These are phyloP conservation scores for Casuarina cunninghamiana DNA, from an alignment of 306 rosid species.

Conservation along the genomic window DNA sequence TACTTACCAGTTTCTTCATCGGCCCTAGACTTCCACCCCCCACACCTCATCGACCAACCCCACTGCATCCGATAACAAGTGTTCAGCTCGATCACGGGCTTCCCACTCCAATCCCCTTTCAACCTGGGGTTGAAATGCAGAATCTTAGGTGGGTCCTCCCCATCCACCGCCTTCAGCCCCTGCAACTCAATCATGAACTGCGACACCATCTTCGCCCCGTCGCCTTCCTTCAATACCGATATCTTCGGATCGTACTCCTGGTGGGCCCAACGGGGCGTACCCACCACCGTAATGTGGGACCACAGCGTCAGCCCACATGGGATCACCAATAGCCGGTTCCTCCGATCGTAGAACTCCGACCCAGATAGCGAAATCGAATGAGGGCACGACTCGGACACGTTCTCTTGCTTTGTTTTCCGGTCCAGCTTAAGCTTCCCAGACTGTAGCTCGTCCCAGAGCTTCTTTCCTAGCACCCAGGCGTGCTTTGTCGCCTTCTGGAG, in stretches of 20 bases:
- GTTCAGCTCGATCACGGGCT: constrained; percentile 85
- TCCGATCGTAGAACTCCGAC: constrained; percentile 43
- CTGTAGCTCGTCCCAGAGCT: constrained; percentile 69
- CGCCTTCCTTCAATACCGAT: constrained; percentile 65
- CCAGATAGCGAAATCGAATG: constrained; percentile 62
- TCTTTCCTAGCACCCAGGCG: constrained; percentile 72
- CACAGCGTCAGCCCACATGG: constrained; percentile 87
- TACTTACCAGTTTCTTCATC: constrained; percentile 82
- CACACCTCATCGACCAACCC: constrained; percentile 84
- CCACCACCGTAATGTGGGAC: constrained; percentile 92
- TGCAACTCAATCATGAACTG: constrained; percentile 95
- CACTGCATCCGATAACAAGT: constrained; percentile 96
- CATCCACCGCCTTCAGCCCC: constrained; percentile 85
- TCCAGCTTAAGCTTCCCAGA: constrained; percentile 37
- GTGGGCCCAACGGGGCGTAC: constrained; percentile 88
- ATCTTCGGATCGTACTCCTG: constrained; percentile 75
- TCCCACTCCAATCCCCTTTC: constrained; percentile 94
- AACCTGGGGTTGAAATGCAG: constrained; percentile 95
- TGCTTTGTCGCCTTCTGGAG: constrained; percentile 65
- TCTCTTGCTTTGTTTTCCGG: constrained; percentile 33
- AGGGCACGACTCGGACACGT: constrained; percentile 64
- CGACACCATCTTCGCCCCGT: constrained; percentile 73
- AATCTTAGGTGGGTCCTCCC: constrained; percentile 90
- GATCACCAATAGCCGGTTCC: constrained; percentile 55
- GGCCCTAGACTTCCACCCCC: constrained; percentile 83